Percentiles rank a stretch among this genome's conserved stretches.
Conservation (phyloP, 495 filamentous ascomycete species). For the Tetracladium marchalianum region DNA sequence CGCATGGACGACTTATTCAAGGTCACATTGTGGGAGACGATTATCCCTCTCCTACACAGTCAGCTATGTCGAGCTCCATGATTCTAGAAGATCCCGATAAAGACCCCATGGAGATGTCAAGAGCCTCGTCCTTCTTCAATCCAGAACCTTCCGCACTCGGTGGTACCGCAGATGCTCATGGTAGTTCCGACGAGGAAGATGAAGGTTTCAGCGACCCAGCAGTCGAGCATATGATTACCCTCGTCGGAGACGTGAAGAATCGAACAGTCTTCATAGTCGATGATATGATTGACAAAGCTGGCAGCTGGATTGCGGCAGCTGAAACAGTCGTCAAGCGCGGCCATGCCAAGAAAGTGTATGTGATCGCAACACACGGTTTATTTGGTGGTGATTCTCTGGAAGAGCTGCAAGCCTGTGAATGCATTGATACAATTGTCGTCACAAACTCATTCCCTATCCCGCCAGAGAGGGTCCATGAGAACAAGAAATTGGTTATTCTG, state of each 20-base stretch:
- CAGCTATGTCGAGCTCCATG: conserved; percentile 49
- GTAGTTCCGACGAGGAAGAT: conserved; percentile 82
- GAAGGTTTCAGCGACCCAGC: conserved; percentile 61
- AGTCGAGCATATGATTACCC: conserved; percentile 85
- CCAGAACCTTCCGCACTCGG: conserved; percentile 59
- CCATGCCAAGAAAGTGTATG: conserved; percentile 87
- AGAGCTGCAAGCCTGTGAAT: conserved; percentile 83
- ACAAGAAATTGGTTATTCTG: conserved; percentile 79
- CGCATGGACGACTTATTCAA: conserved; percentile 84
- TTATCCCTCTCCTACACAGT: conserved; percentile 66
- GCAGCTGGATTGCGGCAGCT: conserved; percentile 96
- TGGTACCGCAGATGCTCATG: conserved; percentile 69
- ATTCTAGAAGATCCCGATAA: conserved; percentile 34
- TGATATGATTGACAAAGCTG: conserved; percentile 97
- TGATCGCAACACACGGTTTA: conserved; percentile 92
- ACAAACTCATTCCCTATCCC: conserved; percentile 93
- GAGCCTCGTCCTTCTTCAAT: conserved; percentile 44
- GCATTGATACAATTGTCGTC: conserved; percentile 88
- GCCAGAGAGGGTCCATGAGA: conserved; percentile 52
- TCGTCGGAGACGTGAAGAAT: conserved; percentile 86
- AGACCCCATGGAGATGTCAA: conserved; percentile 47
- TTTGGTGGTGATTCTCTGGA: conserved; percentile 84
- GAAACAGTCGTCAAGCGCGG: conserved; percentile 94
- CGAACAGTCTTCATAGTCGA: conserved; percentile 88
- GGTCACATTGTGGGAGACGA: conserved; percentile 95